These are phyloP conservation scores for Ploettnerulaceae sp. DNA, from an alignment of 2,329 filamentous ascomycete genomes.

Conservation along the genomic window DNA sequence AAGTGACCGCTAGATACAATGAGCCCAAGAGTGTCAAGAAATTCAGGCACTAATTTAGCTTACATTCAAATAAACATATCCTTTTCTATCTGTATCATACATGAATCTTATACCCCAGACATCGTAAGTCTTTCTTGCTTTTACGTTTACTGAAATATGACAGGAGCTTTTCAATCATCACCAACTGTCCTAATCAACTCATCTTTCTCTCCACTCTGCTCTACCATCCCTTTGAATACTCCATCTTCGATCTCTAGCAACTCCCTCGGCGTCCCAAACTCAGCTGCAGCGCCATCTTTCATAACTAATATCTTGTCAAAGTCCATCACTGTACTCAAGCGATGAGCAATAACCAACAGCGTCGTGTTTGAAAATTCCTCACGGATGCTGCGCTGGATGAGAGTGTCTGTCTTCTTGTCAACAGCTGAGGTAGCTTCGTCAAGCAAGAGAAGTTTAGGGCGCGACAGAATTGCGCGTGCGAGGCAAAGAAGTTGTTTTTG, in stretches of 20 bases:
- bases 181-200: background rate
- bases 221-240: slow-evolving; percentile 24
- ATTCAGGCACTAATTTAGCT: too few relatives aligned
- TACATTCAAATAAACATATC: too few relatives aligned
- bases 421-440: slow-evolving; percentile 83
- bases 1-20: too few relatives aligned
- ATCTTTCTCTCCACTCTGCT: slow-evolving; percentile 22
- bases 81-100: too few relatives aligned
- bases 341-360: slow-evolving; percentile 68
- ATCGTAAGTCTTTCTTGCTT: too few relatives aligned
- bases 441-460: slow-evolving; percentile 84
- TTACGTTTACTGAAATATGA: too few relatives aligned
- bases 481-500: slow-evolving; percentile 92
- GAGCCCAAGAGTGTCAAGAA: too few relatives aligned
- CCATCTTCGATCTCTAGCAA: slow-evolving; percentile 36
- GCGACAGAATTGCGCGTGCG: slow-evolving; percentile 78
- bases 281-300: slow-evolving; percentile 58
- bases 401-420: slow-evolving; percentile 66
- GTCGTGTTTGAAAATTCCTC: slow-evolving; percentile 65
- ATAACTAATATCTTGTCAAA: slow-evolving; percentile 70
- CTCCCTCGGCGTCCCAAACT: slow-evolving; percentile 59
- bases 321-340: slow-evolving; percentile 68
- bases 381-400: slow-evolving; percentile 70
- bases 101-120: too few relatives aligned
- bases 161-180: background rate